Evolutionary conservation across 2,329 filamentous ascomycete species (phyloP).

Genomic region (Dactylonectria macrodidyma): DNA sequence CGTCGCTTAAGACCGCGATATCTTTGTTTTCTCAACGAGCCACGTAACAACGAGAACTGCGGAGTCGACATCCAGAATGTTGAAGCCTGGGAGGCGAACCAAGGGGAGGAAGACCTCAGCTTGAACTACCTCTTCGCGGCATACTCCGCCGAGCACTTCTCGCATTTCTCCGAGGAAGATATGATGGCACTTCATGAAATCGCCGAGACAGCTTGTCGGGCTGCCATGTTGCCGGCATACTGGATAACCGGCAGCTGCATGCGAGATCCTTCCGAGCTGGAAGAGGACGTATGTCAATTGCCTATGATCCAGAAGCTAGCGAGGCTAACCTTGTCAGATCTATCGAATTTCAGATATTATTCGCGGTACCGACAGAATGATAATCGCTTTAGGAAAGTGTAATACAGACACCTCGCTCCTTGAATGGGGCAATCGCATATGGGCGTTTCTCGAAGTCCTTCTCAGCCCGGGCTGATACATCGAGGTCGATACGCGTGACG

Average conservation of each 20-base stretch:
- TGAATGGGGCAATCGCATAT: constrained; percentile 49
- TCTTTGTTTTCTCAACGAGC: constrained; percentile 45
- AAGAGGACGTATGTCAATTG: constrained; percentile 38
- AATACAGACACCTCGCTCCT: constrained; percentile 44
- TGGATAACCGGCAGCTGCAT: constrained; percentile 49
- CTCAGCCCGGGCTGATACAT: constrained; percentile 45
- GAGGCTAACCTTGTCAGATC: constrained; percentile 34
- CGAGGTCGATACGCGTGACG: constrained; percentile 45
- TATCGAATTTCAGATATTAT: constrained; percentile 48
- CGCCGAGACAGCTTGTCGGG: constrained; percentile 46
- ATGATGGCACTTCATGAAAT: constrained; percentile 47
- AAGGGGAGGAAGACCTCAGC: constrained; percentile 37
- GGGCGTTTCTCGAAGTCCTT: constrained; percentile 48
- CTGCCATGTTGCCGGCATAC: constrained; percentile 45
- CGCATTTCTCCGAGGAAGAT: constrained; percentile 39
- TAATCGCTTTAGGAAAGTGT: constrained; percentile 43
- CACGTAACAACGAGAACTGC: constrained; percentile 41
- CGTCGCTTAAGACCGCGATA: constrained; percentile 43
- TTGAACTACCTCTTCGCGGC: constrained; percentile 46
- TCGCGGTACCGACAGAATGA: constrained; percentile 44
- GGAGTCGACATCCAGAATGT: constrained; percentile 44
- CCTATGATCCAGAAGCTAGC: neutral
- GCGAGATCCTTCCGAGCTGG: constrained; percentile 43
- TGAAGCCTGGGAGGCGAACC: constrained; percentile 42
- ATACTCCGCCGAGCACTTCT: constrained; percentile 47